Percentiles rank a stretch among this genome's conserved stretches.
Evolutionary conservation across 371 early-diverging fungal genomes (phyloP).

Genomic region (Smittium mucronatum): DNA sequence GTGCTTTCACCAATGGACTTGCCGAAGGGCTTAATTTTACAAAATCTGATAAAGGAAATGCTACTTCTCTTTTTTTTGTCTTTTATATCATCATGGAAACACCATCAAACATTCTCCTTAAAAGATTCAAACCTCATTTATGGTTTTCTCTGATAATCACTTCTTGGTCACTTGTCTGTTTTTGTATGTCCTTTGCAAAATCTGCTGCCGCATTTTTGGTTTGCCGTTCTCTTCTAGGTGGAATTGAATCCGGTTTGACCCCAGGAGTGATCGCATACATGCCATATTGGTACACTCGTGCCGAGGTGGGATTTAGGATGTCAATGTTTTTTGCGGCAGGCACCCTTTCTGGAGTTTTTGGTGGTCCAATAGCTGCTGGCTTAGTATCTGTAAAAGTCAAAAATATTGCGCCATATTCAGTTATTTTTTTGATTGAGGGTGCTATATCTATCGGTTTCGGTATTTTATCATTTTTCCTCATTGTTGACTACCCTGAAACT

Average conservation of each 20-base stretch:
- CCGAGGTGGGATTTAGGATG: conserved; percentile 26
- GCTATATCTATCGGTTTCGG: conserved; percentile 50
- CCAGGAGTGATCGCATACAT: conserved; percentile 35
- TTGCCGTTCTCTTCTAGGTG: conserved; percentile 42
- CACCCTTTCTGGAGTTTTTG: conserved; percentile 38
- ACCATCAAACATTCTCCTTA: conserved; percentile 45
- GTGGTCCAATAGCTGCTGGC: conserved; percentile 47
- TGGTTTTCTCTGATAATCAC: conserved; percentile 41
- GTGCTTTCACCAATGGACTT: conserved; percentile 19
- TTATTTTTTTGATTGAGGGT: conserved; percentile 59
- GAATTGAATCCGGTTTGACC: conserved; percentile 47
- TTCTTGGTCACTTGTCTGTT: conserved; percentile 41
- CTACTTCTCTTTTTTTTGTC: conserved; percentile 48
- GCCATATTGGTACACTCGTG: conserved; percentile 29
- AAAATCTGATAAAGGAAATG: conserved; percentile 38
- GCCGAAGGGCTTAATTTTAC: conserved; percentile 34
- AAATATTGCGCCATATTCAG: conserved; percentile 24
- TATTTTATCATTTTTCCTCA: conserved; percentile 38
- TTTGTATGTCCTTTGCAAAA: conserved; percentile 46
- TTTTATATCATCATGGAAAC: conserved; percentile 51
- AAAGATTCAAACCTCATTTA: conserved; percentile 38
- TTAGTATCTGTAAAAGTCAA: conserved; percentile 34
- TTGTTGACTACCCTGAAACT: conserved; percentile 59
- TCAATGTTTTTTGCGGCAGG: conserved; percentile 30
- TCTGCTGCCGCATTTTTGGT: conserved; percentile 34